Base-by-base conservation (phyloP, 208 protist species). In the Leishmania gerbilli region DNA sequence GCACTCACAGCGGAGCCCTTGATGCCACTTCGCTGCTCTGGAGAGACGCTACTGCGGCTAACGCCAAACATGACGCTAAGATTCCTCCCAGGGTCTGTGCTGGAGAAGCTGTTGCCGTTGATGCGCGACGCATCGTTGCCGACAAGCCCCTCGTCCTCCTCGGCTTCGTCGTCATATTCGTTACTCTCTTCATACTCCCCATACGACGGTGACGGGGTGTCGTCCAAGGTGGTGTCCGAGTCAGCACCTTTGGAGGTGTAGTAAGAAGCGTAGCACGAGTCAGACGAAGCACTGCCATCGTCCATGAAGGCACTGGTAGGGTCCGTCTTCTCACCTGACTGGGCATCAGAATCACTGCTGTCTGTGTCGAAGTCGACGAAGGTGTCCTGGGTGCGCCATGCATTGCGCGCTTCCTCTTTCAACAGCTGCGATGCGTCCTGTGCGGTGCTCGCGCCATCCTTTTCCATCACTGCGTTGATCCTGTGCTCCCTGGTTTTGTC, bases 1-100 rank as follows among this genome's bases (percentile, higher is more conserved):
- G 69, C 76, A 17, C 81, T 84, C 11, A 77, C 40, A 13, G 81
- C 74, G 56, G 34, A 42, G 58, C 37, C 6, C 2, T 49, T 19
- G 21, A 45, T 21, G 21, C 13, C 3, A 62, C 40, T 31, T 7
- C 40, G 37, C n/a, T 65, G 34, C 40, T 62, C 34, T 24, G 74
- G 55, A 13, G 56, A 51, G 21, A 58, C 9, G 75, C 24, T 27
- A 21, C 9, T 13, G 42, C 31, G 7, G 40, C 75, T n/a, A 31
- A 55, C 42, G 60, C 1, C 51, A 19, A 27, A 45, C 27, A 62
- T 19, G 2, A 45, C 34, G 51, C 31, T 42, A 24, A 31, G 3
- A 37, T 49, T 74, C 2, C 69, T 45, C 27, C 19, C 2, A 24
- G 27, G 4, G 21, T 8, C 11, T 13, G 42, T 40, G 11, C 21